Conservation (phyloP, 2,329 filamentous ascomycete genomes). For the Thermothelomyces thermophilus region DNA sequence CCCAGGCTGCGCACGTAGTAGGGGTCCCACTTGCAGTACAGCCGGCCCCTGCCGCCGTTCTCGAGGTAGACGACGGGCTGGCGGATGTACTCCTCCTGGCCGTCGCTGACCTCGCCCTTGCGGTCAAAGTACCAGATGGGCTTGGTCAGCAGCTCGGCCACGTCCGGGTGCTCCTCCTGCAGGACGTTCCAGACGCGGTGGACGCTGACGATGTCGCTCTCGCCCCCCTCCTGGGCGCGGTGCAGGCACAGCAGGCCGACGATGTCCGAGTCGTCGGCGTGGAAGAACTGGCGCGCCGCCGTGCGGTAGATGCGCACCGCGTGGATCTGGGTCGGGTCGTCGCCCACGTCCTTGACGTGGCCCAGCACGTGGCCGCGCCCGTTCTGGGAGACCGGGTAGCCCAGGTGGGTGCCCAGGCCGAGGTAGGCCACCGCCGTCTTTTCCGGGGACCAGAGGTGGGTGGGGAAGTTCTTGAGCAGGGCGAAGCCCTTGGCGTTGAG, state of each 20-base stretch:
- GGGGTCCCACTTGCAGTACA: constrained; percentile 85
- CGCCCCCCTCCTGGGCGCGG: constrained; percentile 71
- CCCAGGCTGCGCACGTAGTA: constrained; percentile 75
- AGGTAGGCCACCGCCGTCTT: constrained; percentile 88
- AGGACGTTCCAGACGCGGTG: constrained; percentile 79
- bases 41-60: constrained; percentile 54
- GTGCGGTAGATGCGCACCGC: constrained; percentile 87
- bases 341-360: constrained; percentile 83
- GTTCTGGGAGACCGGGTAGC: constrained; percentile 86
- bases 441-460: constrained; percentile 64
- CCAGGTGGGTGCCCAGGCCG: constrained; percentile 77
- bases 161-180: constrained; percentile 67
- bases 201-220: constrained; percentile 72
- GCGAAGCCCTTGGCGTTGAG: constrained; percentile 85
- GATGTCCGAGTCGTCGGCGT: constrained; percentile 74
- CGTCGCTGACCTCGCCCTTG: constrained; percentile 72
- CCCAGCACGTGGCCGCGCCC: constrained; percentile 77
- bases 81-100: constrained; percentile 68
- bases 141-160: constrained; percentile 65
- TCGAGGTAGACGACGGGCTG: constrained; percentile 73
- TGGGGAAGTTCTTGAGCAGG: constrained; percentile 80
- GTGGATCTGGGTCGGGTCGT: constrained; percentile 74
- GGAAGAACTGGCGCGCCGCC: constrained; percentile 78
- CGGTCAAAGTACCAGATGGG: constrained; percentile 91
- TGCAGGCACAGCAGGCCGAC: constrained; percentile 79